Evolutionary conservation across 129 eudicot species (phyloP), one percentile per base, ranked within the genome.

Genomic region (Arctium minus): DNA sequence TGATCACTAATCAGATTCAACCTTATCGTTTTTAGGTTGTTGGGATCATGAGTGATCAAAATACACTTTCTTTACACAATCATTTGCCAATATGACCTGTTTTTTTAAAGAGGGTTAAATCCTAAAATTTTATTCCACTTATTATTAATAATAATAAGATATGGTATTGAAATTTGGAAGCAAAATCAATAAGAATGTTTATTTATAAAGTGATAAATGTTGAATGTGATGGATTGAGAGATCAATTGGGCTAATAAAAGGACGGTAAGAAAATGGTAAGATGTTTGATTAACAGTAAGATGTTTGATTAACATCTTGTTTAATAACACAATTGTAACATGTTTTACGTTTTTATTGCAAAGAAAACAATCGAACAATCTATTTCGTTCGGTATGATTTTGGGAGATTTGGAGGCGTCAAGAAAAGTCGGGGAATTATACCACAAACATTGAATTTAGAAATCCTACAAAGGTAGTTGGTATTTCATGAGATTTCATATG

Each of bases 1-100:
- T 18, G 74, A 60, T 70, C 72, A 73, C 84, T 80, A 80, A 72
- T 37, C 13, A 53, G 53, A 80, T 53, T 37, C 42, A 73, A 72
- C 40, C 84, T 81, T 81, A 81, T 81, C 84, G 27, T 81, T 35
- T 36, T 80, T n/a, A 62, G 78, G 78, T 72, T 6, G 30, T 67
- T 79, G 31, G 60, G 10, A 53, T 80, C 53, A 50, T 1, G 10
- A 7, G 71, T 29, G 33, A 67, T 67, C 71, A 67, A 27, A 29
- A 8, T 67, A 27, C 32, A 7, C 33, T 22, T 27, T 3, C 71
- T 67, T 67, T 64, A 67, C 7, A 67, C 13, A 67, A 67, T 22
- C 31, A 79, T 78, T 65, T 36, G 77, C 29, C 84, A 80, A 70
- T 30, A 70, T 13, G 17, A 33, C 15, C 31, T 67, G 35, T 27